phyloP scores from a whole-genome alignment of 73 alveolate genomes.

The Tetrahymena malaccensis region DNA sequence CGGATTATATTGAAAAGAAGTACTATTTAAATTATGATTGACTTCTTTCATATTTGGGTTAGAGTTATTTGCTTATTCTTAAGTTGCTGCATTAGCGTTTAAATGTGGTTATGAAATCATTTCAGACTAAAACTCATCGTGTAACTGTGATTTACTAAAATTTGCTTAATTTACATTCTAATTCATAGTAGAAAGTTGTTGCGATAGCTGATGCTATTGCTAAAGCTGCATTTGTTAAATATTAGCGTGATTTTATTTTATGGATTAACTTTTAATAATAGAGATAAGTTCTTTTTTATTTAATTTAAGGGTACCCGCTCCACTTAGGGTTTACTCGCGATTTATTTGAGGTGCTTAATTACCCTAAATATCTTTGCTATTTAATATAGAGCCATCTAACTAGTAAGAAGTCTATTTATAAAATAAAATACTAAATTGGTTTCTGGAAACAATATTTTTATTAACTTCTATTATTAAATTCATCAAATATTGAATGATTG shows the following conservation, averaged over 20 bases:
- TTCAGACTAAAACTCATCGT: neutral
- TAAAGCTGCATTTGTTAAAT: neutral
- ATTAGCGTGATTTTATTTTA: neutral
- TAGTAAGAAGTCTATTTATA: neutral
- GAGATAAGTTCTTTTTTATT: neutral
- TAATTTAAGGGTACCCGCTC: neutral
- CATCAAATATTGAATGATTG: neutral
- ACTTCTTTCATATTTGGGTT: neutral
- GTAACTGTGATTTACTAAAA: neutral
- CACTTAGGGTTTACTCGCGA: neutral
- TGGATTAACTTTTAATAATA: neutral
- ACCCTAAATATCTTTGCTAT: neutral
- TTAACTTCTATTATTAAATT: no score
- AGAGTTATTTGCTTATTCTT: neutral
- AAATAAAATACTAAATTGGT: neutral
- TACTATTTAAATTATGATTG: neutral
- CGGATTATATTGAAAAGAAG: neutral
- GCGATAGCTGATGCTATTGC: neutral
- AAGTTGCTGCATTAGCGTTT: neutral
- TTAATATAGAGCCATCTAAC: neutral
- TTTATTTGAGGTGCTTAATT: neutral
- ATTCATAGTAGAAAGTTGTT: neutral
- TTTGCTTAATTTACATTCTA: neutral
- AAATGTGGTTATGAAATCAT: neutral
- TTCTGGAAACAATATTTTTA: neutral